These are phyloP conservation scores for Dalbergia oliveri DNA, from an alignment of 306 rosid genomes.

Conservation along the genomic window DNA sequence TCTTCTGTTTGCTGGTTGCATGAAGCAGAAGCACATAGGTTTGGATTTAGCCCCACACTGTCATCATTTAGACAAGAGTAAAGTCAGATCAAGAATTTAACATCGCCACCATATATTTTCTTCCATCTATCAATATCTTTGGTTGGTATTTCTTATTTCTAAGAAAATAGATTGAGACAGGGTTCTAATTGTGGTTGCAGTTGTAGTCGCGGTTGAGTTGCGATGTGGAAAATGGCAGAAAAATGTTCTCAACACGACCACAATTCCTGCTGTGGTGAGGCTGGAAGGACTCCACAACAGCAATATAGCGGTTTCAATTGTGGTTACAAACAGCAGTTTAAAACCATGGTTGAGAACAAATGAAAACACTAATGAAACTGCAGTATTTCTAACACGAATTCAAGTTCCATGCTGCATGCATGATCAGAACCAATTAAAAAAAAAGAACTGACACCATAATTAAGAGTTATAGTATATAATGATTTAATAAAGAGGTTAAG, in stretches of 20 bases:
- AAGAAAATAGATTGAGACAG: neutral
- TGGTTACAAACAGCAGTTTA: too few species aligned
- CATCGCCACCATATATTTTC: neutral
- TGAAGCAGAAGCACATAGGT: constrained; percentile 44
- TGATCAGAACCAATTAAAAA: too few species aligned
- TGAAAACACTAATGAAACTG: neutral
- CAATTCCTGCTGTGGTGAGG: too few species aligned
- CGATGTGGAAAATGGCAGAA: too few species aligned
- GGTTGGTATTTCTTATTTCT: neutral
- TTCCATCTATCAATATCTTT: neutral
- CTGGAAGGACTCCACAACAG: too few species aligned
- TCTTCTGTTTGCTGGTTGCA: constrained; percentile 35
- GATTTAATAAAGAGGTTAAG: neutral
- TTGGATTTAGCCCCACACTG: constrained; percentile 55
- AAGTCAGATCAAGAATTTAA: neutral
- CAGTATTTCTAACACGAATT: neutral
- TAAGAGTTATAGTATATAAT: neutral
- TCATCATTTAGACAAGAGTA: neutral
- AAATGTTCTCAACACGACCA: too few species aligned
- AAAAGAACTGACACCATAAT: too few species aligned
- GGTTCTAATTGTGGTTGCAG: too few species aligned
- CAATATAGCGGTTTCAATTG: too few species aligned
- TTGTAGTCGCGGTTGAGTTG: too few species aligned
- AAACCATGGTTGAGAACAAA: neutral
- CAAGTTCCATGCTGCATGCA: neutral